Evolutionary conservation across 1,284 basidiomycete genomes (phyloP).

Genomic region (Ganoderma leucocontextum): DNA sequence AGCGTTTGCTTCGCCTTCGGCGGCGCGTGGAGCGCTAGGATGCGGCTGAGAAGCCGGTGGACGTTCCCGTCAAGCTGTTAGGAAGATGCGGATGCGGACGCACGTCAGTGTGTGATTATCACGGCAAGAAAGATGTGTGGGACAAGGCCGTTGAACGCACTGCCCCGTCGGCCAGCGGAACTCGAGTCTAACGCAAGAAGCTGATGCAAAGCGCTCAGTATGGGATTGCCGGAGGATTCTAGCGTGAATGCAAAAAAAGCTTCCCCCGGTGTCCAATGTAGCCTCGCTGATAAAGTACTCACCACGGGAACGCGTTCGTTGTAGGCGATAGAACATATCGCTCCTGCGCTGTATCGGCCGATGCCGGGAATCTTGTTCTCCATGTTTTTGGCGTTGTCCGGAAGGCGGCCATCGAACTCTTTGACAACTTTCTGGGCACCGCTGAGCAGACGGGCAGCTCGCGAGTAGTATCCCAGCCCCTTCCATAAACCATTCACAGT

Average conservation of each 20-base stretch:
- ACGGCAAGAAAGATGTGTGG: slow-evolving; percentile 3
- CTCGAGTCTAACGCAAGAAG: neutral
- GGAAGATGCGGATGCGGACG: slow-evolving; percentile 17
- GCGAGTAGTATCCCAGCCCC: slow-evolving; percentile 91
- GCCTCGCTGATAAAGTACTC: slow-evolving; percentile 42
- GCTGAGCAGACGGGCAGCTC: slow-evolving; percentile 80
- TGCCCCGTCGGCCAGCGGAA: neutral
- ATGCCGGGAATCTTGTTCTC: slow-evolving; percentile 90
- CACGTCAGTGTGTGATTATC: slow-evolving; percentile 19
- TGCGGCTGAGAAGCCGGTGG: slow-evolving; percentile 80
- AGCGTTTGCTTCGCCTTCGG: slow-evolving; percentile 83
- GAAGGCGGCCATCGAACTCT: slow-evolving; percentile 76
- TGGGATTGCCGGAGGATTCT: slow-evolving; percentile 4
- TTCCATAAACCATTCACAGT: slow-evolving; percentile 91
- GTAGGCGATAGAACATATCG: slow-evolving; percentile 92
- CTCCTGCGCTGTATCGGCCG: slow-evolving; percentile 91
- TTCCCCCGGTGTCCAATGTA: neutral
- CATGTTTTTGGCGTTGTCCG: slow-evolving; percentile 82
- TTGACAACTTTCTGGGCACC: slow-evolving; percentile 82
- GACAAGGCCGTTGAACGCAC: neutral
- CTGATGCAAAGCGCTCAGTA: neutral
- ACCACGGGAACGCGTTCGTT: slow-evolving; percentile 86
- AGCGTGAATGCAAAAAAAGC: neutral
- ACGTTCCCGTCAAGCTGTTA: slow-evolving; percentile 91
- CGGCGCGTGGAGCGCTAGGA: slow-evolving; percentile 83